Evolutionary conservation across 176 grass and related monocot species (phyloP).

Genomic region (Melocanna baccifera): DNA sequence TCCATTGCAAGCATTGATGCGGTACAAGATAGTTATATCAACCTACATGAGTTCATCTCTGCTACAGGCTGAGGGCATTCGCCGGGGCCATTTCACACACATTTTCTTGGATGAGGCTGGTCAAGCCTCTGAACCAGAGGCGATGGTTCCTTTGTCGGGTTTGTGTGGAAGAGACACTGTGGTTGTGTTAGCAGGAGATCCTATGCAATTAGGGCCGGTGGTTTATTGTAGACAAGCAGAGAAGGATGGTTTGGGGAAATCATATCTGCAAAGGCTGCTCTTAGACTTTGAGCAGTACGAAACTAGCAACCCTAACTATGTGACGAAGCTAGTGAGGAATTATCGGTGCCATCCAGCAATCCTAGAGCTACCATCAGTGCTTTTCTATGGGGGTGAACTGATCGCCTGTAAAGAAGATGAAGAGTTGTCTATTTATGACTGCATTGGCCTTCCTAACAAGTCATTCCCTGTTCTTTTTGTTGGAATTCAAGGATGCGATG

Average conservation of each 20-base stretch:
- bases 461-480: conserved; percentile 89
- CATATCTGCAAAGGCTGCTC: conserved; percentile 70
- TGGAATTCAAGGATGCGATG: conserved; percentile 93
- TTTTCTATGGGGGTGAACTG: conserved; percentile 72
- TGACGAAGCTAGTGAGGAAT: conserved; percentile 76
- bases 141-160: conserved; percentile 69
- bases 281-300: conserved; percentile 56
- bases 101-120: conserved; percentile 91
- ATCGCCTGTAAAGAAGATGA: conserved; percentile 63
- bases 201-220: conserved; percentile 85
- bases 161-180: conserved; percentile 69
- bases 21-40: conserved; percentile 79
- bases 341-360: conserved; percentile 97
- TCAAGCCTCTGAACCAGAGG: conserved; percentile 91
- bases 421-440: conserved; percentile 49
- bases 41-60: conserved; percentile 73
- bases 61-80: conserved; percentile 71
- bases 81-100: conserved; percentile 75
- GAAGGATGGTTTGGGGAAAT: conserved; percentile 58
- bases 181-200: conserved; percentile 87
- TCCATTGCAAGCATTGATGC: conserved; percentile 62
- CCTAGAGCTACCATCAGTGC: conserved; percentile 77
- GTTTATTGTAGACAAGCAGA: conserved; percentile 70
- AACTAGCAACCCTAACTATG: conserved; percentile 55
- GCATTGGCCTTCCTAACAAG: conserved; percentile 66